These are phyloP conservation scores for Fomes fomentarius DNA, from an alignment of 1,284 basidiomycete genomes.

Conservation along the genomic window DNA sequence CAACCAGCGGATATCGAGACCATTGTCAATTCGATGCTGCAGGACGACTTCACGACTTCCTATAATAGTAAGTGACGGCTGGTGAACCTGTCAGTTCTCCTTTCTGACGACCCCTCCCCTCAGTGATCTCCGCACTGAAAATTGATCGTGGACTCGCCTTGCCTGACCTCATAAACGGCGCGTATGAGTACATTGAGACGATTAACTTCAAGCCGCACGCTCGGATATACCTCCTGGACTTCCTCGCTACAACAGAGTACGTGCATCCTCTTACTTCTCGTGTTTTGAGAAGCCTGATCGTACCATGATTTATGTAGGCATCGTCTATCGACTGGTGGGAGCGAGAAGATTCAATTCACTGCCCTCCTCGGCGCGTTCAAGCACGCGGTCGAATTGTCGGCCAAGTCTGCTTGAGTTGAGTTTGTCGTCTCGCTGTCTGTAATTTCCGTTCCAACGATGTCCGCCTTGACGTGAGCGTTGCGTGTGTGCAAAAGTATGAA, in stretches of 20 bases:
- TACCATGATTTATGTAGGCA: constrained; percentile 58
- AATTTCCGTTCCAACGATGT: too few relatives aligned
- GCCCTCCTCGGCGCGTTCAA: constrained; percentile 95
- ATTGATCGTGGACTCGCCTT: constrained; percentile 92
- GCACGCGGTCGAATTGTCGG: constrained; percentile 80
- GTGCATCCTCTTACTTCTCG: constrained; percentile 32
- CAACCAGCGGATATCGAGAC: constrained; percentile 93
- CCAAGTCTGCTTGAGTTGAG: constrained; percentile 33
- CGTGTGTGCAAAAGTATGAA: too few relatives aligned
- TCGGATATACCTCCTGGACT: constrained; percentile 91
- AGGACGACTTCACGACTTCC: constrained; percentile 93
- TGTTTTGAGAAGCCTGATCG: neutral
- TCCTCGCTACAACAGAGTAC: constrained; percentile 89
- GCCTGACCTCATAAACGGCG: constrained; percentile 93
- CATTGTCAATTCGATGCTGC: constrained; percentile 95
- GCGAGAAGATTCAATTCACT: constrained; percentile 93
- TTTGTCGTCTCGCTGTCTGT: neutral
- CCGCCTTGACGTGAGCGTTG: too few relatives aligned
- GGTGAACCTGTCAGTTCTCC: neutral
- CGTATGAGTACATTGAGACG: constrained; percentile 89
- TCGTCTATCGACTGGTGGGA: constrained; percentile 90
- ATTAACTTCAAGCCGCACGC: constrained; percentile 86
- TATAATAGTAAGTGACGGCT: constrained; percentile 72
- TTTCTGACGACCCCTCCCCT: neutral
- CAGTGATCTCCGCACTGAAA: constrained; percentile 89